These are phyloP conservation scores for Bodo saltans DNA, from an alignment of 78 protist genomes.

Conservation along the genomic window DNA sequence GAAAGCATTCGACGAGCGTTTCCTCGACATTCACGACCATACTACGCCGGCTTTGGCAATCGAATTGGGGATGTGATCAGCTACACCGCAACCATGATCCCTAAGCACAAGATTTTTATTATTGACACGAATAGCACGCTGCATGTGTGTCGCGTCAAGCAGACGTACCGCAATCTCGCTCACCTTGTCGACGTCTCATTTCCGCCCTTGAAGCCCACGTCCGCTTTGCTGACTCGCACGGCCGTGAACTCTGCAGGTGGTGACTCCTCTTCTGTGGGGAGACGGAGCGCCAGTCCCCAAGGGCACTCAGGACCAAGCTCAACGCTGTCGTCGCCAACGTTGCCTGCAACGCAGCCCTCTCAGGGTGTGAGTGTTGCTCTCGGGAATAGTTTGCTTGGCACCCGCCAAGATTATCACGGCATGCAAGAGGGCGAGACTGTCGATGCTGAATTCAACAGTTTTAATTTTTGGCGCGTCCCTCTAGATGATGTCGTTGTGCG, in stretches of 20 bases:
- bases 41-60: conserved; percentile 96
- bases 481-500: neutral
- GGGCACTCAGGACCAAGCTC: too few species aligned
- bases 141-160: conserved; percentile 21
- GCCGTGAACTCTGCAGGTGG: too few species aligned
- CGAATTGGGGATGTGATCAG: conserved; percentile 60
- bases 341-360: neutral
- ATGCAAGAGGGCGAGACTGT: neutral
- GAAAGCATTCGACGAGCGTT: conserved; percentile 63
- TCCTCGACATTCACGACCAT: conserved; percentile 66
- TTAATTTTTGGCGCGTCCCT: conserved; percentile 28
- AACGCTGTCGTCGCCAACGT: too few species aligned
- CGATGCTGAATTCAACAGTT: conserved; percentile 17
- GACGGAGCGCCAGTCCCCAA: too few species aligned
- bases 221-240: too few species aligned
- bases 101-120: conserved; percentile 29
- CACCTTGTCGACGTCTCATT: conserved; percentile 66
- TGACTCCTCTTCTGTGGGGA: too few species aligned
- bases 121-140: conserved; percentile 38
- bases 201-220: conserved; percentile 59
- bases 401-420: too few species aligned
- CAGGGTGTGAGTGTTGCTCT: too few species aligned
- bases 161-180: conserved; percentile 43
- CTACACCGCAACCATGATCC: conserved; percentile 47
- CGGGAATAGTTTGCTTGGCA: too few species aligned